Conservation (phyloP, 2,329 filamentous ascomycete genomes). For the Basipetospora sp. region DNA sequence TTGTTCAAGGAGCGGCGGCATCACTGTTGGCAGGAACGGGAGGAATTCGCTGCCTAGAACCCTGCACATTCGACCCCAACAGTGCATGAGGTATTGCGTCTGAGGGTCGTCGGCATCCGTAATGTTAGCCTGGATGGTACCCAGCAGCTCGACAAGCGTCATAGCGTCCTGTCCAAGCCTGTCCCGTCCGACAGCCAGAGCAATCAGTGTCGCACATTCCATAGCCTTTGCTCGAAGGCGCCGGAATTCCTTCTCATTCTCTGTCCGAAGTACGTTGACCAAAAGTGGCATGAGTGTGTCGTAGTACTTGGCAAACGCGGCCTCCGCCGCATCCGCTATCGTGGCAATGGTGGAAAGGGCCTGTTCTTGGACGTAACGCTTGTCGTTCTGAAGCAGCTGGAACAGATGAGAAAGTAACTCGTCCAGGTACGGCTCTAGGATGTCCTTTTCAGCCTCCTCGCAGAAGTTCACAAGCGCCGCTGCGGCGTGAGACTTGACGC, state of each 20-base stretch:
- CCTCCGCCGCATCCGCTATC: constrained; percentile 94
- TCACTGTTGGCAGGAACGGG: constrained; percentile 81
- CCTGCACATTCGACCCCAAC: constrained; percentile 97
- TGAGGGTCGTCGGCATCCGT: constrained; percentile 88
- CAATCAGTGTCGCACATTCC: constrained; percentile 95
- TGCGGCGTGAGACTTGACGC: constrained; percentile 91
- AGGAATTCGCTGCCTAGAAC: constrained; percentile 83
- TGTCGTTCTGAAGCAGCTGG: constrained; percentile 74
- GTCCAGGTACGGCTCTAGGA: constrained; percentile 85
- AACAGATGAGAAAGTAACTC: constrained; percentile 74
- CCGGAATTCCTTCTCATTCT: constrained; percentile 86
- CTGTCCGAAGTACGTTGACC: constrained; percentile 74
- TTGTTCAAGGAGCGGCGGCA: constrained; percentile 81
- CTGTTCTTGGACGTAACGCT: constrained; percentile 95
- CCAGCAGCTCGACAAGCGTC: constrained; percentile 73
- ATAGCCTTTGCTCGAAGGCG: constrained; percentile 91
- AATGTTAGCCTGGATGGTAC: constrained; percentile 72
- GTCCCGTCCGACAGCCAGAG: constrained; percentile 84
- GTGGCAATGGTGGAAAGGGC: constrained; percentile 95
- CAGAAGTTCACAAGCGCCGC: constrained; percentile 99
- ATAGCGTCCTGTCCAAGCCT: constrained; percentile 78
- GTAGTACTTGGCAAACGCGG: constrained; percentile 90
- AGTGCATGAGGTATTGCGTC: constrained; percentile 92
- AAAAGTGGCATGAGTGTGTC: constrained; percentile 88
- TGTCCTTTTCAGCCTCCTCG: constrained; percentile 86